These are phyloP conservation scores for Paecilomyces dactylethromorphus DNA, from an alignment of 2,329 filamentous ascomycete genomes.

Conservation along the genomic window DNA sequence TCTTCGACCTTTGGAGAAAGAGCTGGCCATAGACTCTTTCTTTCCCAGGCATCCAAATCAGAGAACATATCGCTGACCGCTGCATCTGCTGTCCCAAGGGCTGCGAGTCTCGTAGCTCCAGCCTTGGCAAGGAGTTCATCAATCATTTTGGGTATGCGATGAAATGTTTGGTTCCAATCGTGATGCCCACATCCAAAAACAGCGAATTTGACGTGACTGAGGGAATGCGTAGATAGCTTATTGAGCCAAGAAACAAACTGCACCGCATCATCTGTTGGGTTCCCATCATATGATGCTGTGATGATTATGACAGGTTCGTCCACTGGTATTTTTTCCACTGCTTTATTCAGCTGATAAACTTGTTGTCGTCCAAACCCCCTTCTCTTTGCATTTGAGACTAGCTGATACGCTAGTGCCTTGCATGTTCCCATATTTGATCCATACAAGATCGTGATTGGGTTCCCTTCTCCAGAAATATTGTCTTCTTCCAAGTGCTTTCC, in stretches of 20 bases:
- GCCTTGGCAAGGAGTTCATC: conserved; percentile 21
- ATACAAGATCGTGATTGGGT: not conserved
- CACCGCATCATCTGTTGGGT: conserved; percentile 37
- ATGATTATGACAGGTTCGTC: conserved; percentile 33
- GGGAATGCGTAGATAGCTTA: conserved; percentile 17
- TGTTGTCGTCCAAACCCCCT: no score
- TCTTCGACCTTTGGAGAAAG: not conserved
- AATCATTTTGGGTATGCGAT: conserved; percentile 32
- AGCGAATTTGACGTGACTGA: conserved; percentile 18
- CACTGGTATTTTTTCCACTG: conserved; percentile 14
- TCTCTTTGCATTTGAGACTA: no score
- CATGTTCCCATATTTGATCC: not conserved
- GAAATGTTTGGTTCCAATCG: conserved; percentile 38
- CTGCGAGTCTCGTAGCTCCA: not conserved
- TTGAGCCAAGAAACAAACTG: conserved; percentile 36
- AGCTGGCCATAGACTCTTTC: not conserved
- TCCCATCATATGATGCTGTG: conserved; percentile 37
- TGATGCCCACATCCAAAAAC: conserved; percentile 37
- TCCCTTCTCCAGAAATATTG: not conserved
- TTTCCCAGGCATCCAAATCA: not conserved
- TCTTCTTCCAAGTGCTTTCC: no score
- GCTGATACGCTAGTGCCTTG: not conserved
- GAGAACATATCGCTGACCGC: no score
- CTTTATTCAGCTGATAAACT: no score
- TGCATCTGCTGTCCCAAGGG: not conserved